Base-by-base conservation (phyloP, 495 filamentous ascomycete genomes). In the Pseudoneurospora amorphoporcata region DNA sequence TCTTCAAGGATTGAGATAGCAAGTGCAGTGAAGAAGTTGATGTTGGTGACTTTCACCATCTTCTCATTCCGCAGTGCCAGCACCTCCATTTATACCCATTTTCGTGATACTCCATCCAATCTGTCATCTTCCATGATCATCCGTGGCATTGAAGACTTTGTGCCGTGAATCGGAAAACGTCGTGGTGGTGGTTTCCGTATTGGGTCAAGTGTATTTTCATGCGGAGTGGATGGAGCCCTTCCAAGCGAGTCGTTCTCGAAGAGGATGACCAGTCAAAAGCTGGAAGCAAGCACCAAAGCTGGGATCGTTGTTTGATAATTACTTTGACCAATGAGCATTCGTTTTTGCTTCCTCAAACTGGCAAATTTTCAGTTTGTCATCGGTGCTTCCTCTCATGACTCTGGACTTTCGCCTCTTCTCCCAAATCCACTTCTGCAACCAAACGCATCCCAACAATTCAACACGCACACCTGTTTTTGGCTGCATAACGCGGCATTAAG, bases 331-430 rank as follows among this genome's bases (percentile, higher is more conserved):
- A 65, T 65, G 14, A 65, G 53, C 23, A 37, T 65, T 65, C 29
- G 29, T 16, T 35, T 14, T 65, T 65, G 29, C 0, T 65, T 61
- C 53, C 53, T 65, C 14, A 65, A 65, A 65, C 53, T 65, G 53
- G 53, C 53, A 65, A 65, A 65, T 65, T 65, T 65, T 65, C 53
- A 65, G 53, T 65, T 65, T 65, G 53, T 65, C 53, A 65, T 65
- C 47, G 47, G 47, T 61, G 45, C 10, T 61, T 61, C 23, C 23
- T 37, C 35, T 37, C 5, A 3, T 3, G 35, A 37, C 35, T 37
- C 35, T 10, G 5, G 45, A 53, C 8, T 47, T 47, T 14, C 40
- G 40, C 40, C 42, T 45, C 42, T 45, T 45, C 17, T 7, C 17
- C 17, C 6, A n/a, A 58, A 58, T 58, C 47, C 47, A 58, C 47